A percentile compares a stretch with the other conserved stretches of the same genome.
phyloP scores from a whole-genome alignment of 192 early-diverging fungal species.

The Chytriomyces sp. region DNA sequence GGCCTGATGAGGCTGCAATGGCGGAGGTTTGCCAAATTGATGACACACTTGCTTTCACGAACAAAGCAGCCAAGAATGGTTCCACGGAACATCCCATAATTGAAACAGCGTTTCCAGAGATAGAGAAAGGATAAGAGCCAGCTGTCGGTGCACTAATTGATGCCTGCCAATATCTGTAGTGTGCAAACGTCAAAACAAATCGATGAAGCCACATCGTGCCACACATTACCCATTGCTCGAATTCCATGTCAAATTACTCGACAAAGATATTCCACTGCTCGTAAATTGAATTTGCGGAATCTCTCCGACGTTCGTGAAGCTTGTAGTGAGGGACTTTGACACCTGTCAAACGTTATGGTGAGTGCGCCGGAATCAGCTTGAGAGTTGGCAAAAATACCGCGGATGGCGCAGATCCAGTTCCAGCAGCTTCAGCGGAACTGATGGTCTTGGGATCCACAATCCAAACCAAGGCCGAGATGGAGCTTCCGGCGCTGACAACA shows the following conservation, averaged over 20 bases:
- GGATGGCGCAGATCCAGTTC: constrained; percentile 14
- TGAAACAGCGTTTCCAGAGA: constrained; percentile 15
- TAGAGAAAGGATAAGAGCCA: neutral
- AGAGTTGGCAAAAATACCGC: neutral
- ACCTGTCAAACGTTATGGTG: neutral
- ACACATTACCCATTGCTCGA: neutral
- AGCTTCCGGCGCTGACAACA: neutral
- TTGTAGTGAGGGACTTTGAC: constrained; percentile 12
- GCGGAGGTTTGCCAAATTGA: neutral
- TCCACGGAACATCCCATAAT: constrained; percentile 18
- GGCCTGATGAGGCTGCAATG: neutral
- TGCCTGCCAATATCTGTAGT: constrained; percentile 11
- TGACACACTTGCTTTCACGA: neutral
- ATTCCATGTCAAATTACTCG: neutral
- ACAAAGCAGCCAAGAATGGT: neutral
- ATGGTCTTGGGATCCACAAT: constrained; percentile 4
- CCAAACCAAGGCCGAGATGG: neutral
- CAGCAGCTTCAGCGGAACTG: constrained; percentile 3
- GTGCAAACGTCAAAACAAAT: neutral
- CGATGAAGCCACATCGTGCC: neutral
- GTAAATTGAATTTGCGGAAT: neutral
- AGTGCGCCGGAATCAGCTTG: neutral
- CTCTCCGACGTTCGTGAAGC: constrained; percentile 20
- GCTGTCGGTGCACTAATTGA: neutral
- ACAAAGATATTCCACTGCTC: neutral